Base-by-base conservation (phyloP, 148 eudicot species). In the Spergularia marina region DNA sequence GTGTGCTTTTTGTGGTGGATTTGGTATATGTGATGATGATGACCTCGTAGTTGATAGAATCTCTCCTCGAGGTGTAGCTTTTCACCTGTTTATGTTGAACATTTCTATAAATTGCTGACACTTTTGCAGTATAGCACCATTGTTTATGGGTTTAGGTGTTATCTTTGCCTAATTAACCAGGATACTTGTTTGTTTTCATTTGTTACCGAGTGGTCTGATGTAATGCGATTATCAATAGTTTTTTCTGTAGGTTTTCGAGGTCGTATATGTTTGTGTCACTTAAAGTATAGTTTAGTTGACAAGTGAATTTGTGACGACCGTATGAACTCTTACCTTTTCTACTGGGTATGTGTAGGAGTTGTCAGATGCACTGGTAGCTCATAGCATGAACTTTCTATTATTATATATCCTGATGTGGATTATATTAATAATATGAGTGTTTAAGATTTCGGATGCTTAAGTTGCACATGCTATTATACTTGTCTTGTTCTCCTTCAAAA, bases 401-500 rank as follows among this genome's bases (percentile, higher is more conserved):
- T 63, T 14, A 12, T 39, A 44, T 3, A 52, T 16, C 51, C 52
- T 4, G 76, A 25, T 49, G 44, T 47, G 36, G 55, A 20, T 6
- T 34, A 44, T 74, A 36, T 15, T 68, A 53, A 16, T 23, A 56
- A 34, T 57, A 20, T 61, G 53, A 71, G 12, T 44, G 25, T 58
- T 63, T 57, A 62, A 70, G 71, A 64, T 72, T 60, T 71, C 76
- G 41, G 53, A 21, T 71, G 49, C 66, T 41, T 61, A 6, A 60
- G 47, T 77, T 71, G 76, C 80, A 81, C 77, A 73, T 72, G 83
- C 71, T 53, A 14, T 30, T 60, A 56, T 23, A 69, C 16, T 69
- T 61, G 61, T 64, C 69, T 66, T 67, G n/a, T 77, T 4, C 49
- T 44, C 49, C 49, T 6, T 10, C 49, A 44, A 44, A 4, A 44